phyloP scores from a whole-genome alignment of 116 monocot species.

The Cymodocea nodosa region DNA sequence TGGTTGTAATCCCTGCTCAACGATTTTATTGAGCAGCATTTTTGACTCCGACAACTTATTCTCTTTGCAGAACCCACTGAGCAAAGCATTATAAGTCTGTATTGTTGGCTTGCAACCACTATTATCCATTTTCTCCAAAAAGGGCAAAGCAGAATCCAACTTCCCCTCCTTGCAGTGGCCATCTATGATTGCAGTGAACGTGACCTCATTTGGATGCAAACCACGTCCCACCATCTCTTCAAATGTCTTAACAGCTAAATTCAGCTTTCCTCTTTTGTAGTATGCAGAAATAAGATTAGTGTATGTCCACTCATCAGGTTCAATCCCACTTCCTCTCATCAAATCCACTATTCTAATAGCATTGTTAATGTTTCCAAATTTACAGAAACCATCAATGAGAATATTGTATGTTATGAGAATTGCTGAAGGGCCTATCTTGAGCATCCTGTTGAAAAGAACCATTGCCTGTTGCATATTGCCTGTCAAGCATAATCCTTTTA shows the following conservation, averaged over 20 bases:
- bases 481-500: conserved; percentile 48
- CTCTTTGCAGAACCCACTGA: conserved; percentile 52
- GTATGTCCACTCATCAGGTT: conserved; percentile 76
- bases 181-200: conserved; percentile 68
- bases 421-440: conserved; percentile 35
- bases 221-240: conserved; percentile 44
- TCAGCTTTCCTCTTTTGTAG: conserved; percentile 45
- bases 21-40: conserved; percentile 28
- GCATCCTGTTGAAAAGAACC: conserved; percentile 57
- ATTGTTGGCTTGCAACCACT: conserved; percentile 46
- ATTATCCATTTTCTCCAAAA: conserved; percentile 41
- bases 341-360: conserved; percentile 50
- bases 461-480: conserved; percentile 50
- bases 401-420: conserved; percentile 74
- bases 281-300: conserved; percentile 63
- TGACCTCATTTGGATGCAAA: conserved; percentile 51
- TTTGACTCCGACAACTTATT: conserved; percentile 39
- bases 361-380: conserved; percentile 42
- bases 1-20: conserved; percentile 27
- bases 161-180: conserved; percentile 68
- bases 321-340: conserved; percentile 48
- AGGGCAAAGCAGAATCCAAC: conserved; percentile 37
- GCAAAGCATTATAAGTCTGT: conserved; percentile 57
- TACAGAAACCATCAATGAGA: conserved; percentile 65
- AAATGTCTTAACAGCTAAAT: conserved; percentile 45